Base-by-base conservation (phyloP, 1,284 basidiomycete species). In the Rhodotorula glutinis region DNA sequence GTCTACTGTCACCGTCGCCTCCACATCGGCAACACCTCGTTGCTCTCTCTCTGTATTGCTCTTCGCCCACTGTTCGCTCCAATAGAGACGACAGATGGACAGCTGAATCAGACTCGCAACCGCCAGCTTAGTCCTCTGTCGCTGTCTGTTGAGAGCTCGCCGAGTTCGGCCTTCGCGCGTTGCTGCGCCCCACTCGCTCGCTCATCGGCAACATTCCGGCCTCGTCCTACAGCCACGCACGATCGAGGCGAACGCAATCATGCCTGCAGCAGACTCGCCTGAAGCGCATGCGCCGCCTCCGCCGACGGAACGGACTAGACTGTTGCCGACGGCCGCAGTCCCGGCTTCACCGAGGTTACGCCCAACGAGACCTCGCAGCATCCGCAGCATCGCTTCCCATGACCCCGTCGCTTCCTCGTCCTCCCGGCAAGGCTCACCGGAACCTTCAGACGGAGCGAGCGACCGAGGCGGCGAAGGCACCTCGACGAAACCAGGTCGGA, bases 381-480 rank as follows among this genome's bases (percentile, higher is more conserved):
- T 67, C 23, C 57, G 66, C 25, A 51, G 44, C 30, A 19, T 67
- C 30, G 66, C 66, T 0, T 67, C 66, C 30, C 63, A 63, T 38
- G 66, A 57, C 44, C 41, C 60, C 0, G 29, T 23, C 23, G 21
- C 29, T 14, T 43, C 55, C 16, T 44, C 59, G 9, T 13, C 54
- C 43, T 14, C 51, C 33, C 9, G 27, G 16, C 53, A 11, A 40
- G 63, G 7, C 53, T 69, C 38, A 63, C 57, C 47, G 27, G 54
- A 47, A 27, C 59, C 29, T 44, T 72, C 46, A 53, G 53, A 9
- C 14, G 66, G 4, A 54, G 64, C 21, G 10, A 47, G 46, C n/a
- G 46, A 47, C 46, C 46, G 44, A 19, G 58, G 46, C 41, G 63
- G 3, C 58, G 63, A 38, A 40, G 19, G 40, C 17, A 17, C 25